These are phyloP conservation scores for Debaryomyces castellii DNA, from an alignment of 805 yeast genomes.

Conservation along the genomic window DNA sequence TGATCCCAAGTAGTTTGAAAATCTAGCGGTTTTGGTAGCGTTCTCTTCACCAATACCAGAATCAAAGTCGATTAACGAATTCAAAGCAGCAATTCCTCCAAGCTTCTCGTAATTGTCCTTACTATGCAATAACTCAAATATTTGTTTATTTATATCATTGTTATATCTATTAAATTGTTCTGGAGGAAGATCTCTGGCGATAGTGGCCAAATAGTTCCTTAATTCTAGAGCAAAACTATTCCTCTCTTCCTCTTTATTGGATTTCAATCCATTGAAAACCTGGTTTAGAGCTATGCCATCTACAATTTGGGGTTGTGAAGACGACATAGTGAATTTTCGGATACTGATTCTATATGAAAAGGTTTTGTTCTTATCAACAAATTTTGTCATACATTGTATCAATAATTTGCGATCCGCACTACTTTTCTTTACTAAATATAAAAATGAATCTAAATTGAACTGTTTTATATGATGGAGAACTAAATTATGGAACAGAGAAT, in stretches of 20 bases:
- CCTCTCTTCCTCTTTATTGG: slow-evolving; percentile 42
- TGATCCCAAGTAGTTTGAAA: slow-evolving; percentile 83
- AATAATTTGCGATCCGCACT: background rate
- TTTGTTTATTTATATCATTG: slow-evolving; percentile 81
- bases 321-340: slow-evolving; percentile 16
- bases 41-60: slow-evolving; percentile 74
- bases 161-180: slow-evolving; percentile 82
- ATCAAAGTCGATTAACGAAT: slow-evolving; percentile 80
- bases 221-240: slow-evolving; percentile 67
- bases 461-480: background rate
- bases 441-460: background rate
- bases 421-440: background rate
- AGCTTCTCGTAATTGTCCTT: slow-evolving; percentile 68
- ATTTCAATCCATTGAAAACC: slow-evolving; percentile 52
- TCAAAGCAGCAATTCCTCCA: slow-evolving; percentile 91
- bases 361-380: background rate
- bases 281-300: slow-evolving; percentile 53
- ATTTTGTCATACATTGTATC: background rate
- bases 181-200: slow-evolving; percentile 76
- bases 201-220: slow-evolving; percentile 62
- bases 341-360: background rate
- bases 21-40: slow-evolving; percentile 84
- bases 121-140: slow-evolving; percentile 81
- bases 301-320: slow-evolving; percentile 31
- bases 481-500: slow-evolving; percentile 74